Conservation (phyloP, 2,329 filamentous ascomycete species). For the Polychaeton citri region DNA sequence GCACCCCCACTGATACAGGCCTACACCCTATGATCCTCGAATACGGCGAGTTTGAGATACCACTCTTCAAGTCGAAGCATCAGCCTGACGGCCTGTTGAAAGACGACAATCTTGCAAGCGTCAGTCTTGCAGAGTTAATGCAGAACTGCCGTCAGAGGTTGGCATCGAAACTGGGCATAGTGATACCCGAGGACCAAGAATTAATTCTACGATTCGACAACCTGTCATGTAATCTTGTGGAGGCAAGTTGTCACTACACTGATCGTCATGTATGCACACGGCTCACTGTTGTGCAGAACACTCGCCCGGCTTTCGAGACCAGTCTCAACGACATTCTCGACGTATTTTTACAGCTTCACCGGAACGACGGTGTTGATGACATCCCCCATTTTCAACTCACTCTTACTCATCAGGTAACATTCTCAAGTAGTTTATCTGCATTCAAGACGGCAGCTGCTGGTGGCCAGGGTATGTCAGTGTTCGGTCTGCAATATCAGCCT, state of each 20-base stretch:
- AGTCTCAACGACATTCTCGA: constrained; percentile 45
- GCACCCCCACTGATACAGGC: constrained; percentile 22
- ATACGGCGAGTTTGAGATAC: constrained; percentile 44
- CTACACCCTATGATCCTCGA: constrained; percentile 38
- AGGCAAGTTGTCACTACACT: constrained; percentile 42
- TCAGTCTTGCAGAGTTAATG: constrained; percentile 43
- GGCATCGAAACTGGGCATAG: constrained; percentile 40
- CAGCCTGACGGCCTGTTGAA: constrained; percentile 43
- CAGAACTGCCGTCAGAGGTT: constrained; percentile 29
- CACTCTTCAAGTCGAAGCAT: constrained; percentile 43
- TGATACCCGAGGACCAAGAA: constrained; percentile 44
- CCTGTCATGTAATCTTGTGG: constrained; percentile 42
- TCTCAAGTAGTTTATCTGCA: constrained; percentile 38
- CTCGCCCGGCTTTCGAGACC: constrained; percentile 32
- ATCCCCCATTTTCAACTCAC: constrained; percentile 44
- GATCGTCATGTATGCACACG: neutral
- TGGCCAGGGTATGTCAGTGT: constrained; percentile 43
- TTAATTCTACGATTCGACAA: constrained; percentile 42
- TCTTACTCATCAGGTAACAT: constrained; percentile 40
- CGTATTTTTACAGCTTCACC: constrained; percentile 44
- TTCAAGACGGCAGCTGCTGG: constrained; percentile 40
- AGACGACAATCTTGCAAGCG: constrained; percentile 40
- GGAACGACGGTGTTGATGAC: constrained; percentile 43
- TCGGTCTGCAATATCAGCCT: constrained; percentile 15
- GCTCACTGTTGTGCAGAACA: constrained; percentile 29